These are phyloP conservation scores for Pyricularia grisea DNA, from an alignment of 2,329 filamentous ascomycete species.

Conservation along the genomic window DNA sequence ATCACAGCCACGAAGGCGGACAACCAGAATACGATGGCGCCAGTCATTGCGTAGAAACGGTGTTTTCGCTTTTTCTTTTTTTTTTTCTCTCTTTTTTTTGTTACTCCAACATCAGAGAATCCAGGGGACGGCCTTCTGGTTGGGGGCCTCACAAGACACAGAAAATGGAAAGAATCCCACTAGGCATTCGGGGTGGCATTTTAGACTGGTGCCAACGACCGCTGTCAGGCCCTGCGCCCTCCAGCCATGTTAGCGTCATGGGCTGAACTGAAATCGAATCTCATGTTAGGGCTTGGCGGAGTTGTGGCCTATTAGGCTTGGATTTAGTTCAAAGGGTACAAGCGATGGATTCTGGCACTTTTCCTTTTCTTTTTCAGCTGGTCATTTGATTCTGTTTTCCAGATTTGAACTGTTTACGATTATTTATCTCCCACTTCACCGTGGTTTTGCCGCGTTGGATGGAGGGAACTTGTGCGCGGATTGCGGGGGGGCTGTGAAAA, in stretches of 20 bases:
- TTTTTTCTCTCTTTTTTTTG: background rate
- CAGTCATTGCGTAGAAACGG: background rate
- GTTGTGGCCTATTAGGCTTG: background rate
- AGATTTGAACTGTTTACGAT: background rate
- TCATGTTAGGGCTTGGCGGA: background rate
- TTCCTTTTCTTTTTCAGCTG: background rate
- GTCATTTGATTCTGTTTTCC: no score
- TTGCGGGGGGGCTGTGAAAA: background rate
- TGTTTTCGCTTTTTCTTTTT: no score
- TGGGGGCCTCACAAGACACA: background rate
- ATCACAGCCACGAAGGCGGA: background rate
- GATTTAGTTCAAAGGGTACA: background rate
- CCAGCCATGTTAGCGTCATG: background rate
- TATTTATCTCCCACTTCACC: background rate
- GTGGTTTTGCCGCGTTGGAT: background rate
- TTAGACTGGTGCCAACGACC: background rate
- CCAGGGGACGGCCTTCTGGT: background rate
- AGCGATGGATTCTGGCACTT: background rate
- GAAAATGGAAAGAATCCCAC: no score
- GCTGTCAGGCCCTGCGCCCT: background rate
- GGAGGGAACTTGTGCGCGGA: no score
- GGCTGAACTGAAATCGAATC: background rate
- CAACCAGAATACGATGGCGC: background rate
- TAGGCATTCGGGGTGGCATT: no score
- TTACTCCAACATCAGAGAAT: background rate